These are phyloP conservation scores for Exophiala bonariae DNA, from an alignment of 2,329 filamentous ascomycete genomes.

Conservation along the genomic window DNA sequence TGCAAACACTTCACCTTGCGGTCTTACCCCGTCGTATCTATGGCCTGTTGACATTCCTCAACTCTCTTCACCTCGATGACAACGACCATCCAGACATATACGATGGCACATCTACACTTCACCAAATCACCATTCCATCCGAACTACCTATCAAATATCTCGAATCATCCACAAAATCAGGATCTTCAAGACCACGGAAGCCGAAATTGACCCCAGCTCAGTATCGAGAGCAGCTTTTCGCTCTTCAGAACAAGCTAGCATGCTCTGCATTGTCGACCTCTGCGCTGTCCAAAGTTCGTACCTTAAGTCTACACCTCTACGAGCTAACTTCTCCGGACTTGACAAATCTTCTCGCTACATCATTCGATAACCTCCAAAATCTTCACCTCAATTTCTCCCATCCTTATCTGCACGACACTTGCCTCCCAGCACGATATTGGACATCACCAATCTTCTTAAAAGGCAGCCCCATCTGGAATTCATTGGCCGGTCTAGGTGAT, in stretches of 20 bases:
- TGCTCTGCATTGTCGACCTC: constrained; percentile 13
- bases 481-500: constrained; percentile 32
- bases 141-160: constrained; percentile 7
- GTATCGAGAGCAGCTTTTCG: constrained; percentile 14
- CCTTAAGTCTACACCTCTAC: constrained; percentile 27
- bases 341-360: constrained; percentile 33
- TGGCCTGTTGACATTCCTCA: constrained; percentile 34
- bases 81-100: constrained; percentile 17
- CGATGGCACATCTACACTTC: constrained; percentile 5
- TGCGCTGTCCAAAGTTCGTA: constrained; percentile 13
- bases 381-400: constrained; percentile 38
- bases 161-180: constrained; percentile 6
- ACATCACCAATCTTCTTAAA: constrained; percentile 19
- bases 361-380: constrained; percentile 33
- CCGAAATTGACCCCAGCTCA: constrained; percentile 8
- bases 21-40: constrained; percentile 36
- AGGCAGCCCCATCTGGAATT: constrained; percentile 34
- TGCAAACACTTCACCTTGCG: constrained; percentile 34
- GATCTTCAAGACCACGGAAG: constrained; percentile 11
- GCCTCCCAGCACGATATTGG: constrained; percentile 33
- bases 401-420: constrained; percentile 34
- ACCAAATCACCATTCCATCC: constrained; percentile 15
- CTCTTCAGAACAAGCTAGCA: constrained; percentile 21
- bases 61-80: constrained; percentile 29
- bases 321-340: constrained; percentile 32